phyloP scores from a whole-genome alignment of 2,329 filamentous ascomycete species.

The Hymenoscyphus albidus region DNA sequence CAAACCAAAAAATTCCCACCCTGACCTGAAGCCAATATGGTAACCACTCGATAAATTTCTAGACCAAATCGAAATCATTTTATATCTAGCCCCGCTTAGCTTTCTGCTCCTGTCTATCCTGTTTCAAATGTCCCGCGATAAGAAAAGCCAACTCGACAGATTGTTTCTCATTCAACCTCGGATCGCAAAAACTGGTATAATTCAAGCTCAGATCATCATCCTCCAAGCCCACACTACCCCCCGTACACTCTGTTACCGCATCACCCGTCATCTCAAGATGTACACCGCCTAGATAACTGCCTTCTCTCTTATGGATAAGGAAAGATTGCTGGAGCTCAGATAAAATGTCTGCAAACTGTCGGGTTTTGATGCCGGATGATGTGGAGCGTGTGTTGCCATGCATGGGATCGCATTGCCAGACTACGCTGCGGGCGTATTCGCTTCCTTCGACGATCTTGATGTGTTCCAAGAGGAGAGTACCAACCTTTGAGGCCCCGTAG shows the following conservation, averaged over 20 bases:
- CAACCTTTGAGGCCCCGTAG: constrained; percentile 79
- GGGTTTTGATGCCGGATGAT: constrained; percentile 79
- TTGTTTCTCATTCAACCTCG: constrained; percentile 94
- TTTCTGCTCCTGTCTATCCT: constrained; percentile 4
- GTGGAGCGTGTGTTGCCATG: constrained; percentile 77
- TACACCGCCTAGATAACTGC: constrained; percentile 86
- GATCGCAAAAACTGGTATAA: constrained; percentile 96
- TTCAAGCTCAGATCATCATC: constrained; percentile 87
- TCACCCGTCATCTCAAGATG: constrained; percentile 95
- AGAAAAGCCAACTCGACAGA: constrained; percentile 91
- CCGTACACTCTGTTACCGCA: constrained; percentile 91
- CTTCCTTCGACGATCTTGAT: constrained; percentile 84
- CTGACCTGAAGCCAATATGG: too few species aligned
- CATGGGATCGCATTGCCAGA: constrained; percentile 99
- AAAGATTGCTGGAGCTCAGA: constrained; percentile 80
- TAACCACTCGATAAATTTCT: too few species aligned
- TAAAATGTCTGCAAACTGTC: constrained; percentile 86
- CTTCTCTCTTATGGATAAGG: constrained; percentile 75
- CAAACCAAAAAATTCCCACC: too few species aligned
- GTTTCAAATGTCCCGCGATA: constrained; percentile 59
- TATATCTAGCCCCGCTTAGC: background rate
- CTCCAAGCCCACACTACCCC: constrained; percentile 79
- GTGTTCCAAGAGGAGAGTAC: constrained; percentile 71
- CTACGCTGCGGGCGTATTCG: constrained; percentile 62
- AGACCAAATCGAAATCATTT: too few species aligned